Evolutionary conservation across 1,284 basidiomycete genomes (phyloP).

Genomic region (Ustilago lituana): DNA sequence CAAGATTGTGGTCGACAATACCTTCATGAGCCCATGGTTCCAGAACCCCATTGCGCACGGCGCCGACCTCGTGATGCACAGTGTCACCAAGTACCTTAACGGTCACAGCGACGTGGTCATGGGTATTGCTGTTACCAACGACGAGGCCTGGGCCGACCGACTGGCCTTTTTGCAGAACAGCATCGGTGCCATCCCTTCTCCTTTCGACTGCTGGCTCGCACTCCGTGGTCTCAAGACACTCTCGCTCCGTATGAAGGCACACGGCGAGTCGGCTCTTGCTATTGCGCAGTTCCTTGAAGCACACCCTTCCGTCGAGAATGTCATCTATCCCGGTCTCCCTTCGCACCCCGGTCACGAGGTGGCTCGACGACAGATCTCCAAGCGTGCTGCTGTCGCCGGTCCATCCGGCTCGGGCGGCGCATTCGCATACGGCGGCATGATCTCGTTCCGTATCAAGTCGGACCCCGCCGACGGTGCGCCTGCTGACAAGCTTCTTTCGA

Average conservation of each 20-base stretch:
- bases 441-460: constrained; percentile 68
- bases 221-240: constrained; percentile 89
- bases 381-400: constrained; percentile 49
- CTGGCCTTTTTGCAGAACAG: constrained; percentile 88
- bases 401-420: constrained; percentile 22
- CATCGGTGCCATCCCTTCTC: constrained; percentile 84
- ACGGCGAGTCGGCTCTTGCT: constrained; percentile 82
- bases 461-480: constrained; percentile 64
- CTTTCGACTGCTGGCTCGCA: constrained; percentile 90
- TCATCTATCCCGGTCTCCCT: constrained; percentile 81
- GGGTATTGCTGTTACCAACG: constrained; percentile 58
- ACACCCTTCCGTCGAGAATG: constrained; percentile 74
- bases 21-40: constrained; percentile 84
- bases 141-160: constrained; percentile 53
- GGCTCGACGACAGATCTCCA: constrained; percentile 50
- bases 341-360: constrained; percentile 57
- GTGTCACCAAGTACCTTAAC: constrained; percentile 82
- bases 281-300: constrained; percentile 77
- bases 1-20: constrained; percentile 64
- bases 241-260: constrained; percentile 75
- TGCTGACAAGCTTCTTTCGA: constrained; percentile 78
- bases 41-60: constrained; percentile 85
- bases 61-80: constrained; percentile 82
- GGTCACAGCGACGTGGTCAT: constrained; percentile 80
- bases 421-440: constrained; percentile 69